Evolutionary conservation across 2,329 filamentous ascomycete genomes (phyloP), one percentile per base, ranked within the genome.

Genomic region (Verticillium nubilum): DNA sequence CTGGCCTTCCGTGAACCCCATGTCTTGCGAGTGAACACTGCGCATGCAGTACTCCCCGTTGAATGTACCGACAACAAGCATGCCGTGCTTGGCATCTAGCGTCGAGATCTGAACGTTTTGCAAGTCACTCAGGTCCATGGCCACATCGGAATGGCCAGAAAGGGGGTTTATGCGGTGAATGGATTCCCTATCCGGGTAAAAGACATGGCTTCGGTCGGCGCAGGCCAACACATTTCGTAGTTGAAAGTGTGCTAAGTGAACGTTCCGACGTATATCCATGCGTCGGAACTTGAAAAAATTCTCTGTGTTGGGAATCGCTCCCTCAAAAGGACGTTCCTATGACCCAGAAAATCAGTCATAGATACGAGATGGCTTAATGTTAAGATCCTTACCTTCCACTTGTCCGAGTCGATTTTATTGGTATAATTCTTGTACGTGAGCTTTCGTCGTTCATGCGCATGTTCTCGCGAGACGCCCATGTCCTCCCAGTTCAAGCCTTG

Each of bases 191-290:
- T 78, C 78, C 2, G 85, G 80, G 65, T 87, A 88, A 67, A 83
- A 88, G 9, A 79, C 76, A 50, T 81, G 79, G 6, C 79, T 81
- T 31, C 80, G 76, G 9, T 82, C 83, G 5, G 82, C 77, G 65
- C 80, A 81, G 2, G 83, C 83, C 23, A 89, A 72, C 17, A 87
- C 75, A 65, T 86, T 87, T 52, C 86, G 83, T 13, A 89, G 75
- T 67, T 89, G 86, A 62, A 88, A 89, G 70, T 89, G 86, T n/a
- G 83, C 76, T 19, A 88, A 70, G 61, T 79, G 75, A 26, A 85
- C 74, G 56, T 85, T 76, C 23, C 75, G 76, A 53, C 79, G 76
- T 50, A 87, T 75, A 61, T 82, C 76, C 78, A 86, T 86, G 42
- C 74, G 77, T 47, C 77, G 78, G 67, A 87, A 89, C 56, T 78